Evolutionary conservation across 1,139 yeast species (phyloP).

Genomic region (Magnusiomyces paraingens): DNA sequence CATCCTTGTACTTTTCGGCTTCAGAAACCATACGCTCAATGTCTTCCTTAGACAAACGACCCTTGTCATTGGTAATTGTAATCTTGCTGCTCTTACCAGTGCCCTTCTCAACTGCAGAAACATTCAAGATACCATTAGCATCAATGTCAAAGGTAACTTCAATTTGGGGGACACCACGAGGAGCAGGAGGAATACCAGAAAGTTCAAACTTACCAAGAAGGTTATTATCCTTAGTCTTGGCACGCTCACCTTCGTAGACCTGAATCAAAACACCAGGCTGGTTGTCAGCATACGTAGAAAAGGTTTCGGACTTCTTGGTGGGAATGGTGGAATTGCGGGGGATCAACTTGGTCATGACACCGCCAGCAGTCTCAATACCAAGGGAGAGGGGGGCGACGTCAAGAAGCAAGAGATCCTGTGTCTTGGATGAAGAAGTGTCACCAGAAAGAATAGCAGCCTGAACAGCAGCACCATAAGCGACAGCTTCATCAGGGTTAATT

Average conservation of each 20-base stretch:
- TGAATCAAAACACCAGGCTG: slow-evolving; percentile 92
- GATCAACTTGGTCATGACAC: slow-evolving; percentile 87
- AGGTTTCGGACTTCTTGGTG: slow-evolving; percentile 85
- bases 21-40: slow-evolving; percentile 92
- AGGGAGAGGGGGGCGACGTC: slow-evolving; percentile 86
- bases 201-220: slow-evolving; percentile 88
- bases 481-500: slow-evolving; percentile 45
- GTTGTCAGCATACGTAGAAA: slow-evolving; percentile 89
- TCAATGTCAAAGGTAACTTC: slow-evolving; percentile 90
- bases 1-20: slow-evolving; percentile 79
- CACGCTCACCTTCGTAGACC: slow-evolving; percentile 93
- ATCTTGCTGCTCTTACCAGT: slow-evolving; percentile 76
- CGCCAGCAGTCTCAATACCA: slow-evolving; percentile 94
- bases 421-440: slow-evolving; percentile 64
- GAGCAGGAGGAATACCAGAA: slow-evolving; percentile 91
- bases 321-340: slow-evolving; percentile 91
- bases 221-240: slow-evolving; percentile 88
- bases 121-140: slow-evolving; percentile 90
- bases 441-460: slow-evolving; percentile 93
- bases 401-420: slow-evolving; percentile 75
- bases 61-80: slow-evolving; percentile 89
- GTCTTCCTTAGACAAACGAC: slow-evolving; percentile 90
- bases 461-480: slow-evolving; percentile 98
- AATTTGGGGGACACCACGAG: slow-evolving; percentile 93
- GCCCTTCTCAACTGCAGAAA: slow-evolving; percentile 90